Evolutionary conservation across 2,329 filamentous ascomycete species (phyloP), one percentile per base, ranked within the genome.

Genomic region (Fusarium pseudonygamai): DNA sequence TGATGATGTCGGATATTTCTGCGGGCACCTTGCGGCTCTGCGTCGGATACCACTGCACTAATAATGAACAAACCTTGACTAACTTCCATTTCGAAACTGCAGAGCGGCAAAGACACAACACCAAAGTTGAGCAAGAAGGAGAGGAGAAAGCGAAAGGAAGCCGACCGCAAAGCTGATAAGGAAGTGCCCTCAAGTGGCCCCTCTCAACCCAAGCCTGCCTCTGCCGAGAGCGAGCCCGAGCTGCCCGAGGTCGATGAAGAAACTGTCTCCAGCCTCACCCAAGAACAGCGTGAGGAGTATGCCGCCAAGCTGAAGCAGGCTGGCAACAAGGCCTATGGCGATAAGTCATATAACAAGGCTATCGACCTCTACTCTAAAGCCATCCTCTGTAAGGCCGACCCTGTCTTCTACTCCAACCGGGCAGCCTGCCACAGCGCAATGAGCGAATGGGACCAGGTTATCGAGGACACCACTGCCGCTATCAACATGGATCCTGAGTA

Each of bases 321-420:
- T 34, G 96, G 96, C 69, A 99, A 99, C 88, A 97, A 96, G 85
- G 94, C 96, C 13, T 99, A 98, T 80, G 95, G 94, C 69, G 91
- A 92, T 76, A 98, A 98, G 85, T 93, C 97, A 79, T 98, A 98
- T 85, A 92, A 94, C 84, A 91, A 90, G 78, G 96, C 96, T 76
- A 99, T 99, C 80, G 93, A 95, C 9, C 91, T 99, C 40, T 99
- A 99, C 85, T 93, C 93, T 75, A 94, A 97, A 85, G 96, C 96
- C 57, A 97, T 99, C 78, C 86, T 98, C 58, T 98, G 96, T 92
- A 97, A 96, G 86, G 93, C 95, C 65, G 96, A 99, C 80, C 95
- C 96, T 37, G 95, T 99, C 82, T 99, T 96, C 88, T 99, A 97
- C 89, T 98, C 96, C 73, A 99, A 99, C 88, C 93, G 96, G 78